phyloP scores from a whole-genome alignment of 2,329 filamentous ascomycete genomes.

The Alternaria dauci region DNA sequence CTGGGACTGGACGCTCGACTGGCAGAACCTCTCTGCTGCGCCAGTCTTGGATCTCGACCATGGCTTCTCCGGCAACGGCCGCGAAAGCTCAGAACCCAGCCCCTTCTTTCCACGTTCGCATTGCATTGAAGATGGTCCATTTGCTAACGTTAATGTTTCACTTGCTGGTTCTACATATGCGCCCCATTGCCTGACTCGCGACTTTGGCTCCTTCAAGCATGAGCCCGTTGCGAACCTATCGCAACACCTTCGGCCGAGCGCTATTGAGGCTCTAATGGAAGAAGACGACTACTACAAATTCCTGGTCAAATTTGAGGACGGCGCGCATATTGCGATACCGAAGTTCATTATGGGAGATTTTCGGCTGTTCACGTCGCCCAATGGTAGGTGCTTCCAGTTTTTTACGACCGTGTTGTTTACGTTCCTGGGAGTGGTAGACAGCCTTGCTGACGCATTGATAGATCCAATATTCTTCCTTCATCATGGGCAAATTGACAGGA shows the following conservation, averaged over 20 bases:
- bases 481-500: conserved; percentile 39
- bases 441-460: not conserved
- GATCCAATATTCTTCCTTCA: conserved; percentile 46
- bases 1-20: conserved; percentile 52
- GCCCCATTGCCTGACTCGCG: conserved; percentile 38
- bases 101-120: conserved; percentile 11
- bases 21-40: conserved; percentile 29
- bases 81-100: not conserved
- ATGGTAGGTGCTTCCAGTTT: conserved; percentile 18
- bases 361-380: conserved; percentile 34
- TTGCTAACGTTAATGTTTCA: conserved; percentile 26
- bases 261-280: not conserved
- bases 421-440: too few relatives aligned
- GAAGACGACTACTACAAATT: conserved; percentile 21
- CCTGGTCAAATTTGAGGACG: conserved; percentile 33
- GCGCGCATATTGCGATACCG: conserved; percentile 41
- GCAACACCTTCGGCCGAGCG: not conserved
- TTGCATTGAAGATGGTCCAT: conserved; percentile 37
- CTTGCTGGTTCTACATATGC: not conserved
- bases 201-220: conserved; percentile 19
- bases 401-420: too few relatives aligned
- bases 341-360: conserved; percentile 39
- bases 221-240: not conserved
- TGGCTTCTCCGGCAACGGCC: conserved; percentile 47
- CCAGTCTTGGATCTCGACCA: conserved; percentile 28